These are phyloP conservation scores for Vitis vinifera DNA, from an alignment of 164 flowering plant genomes.

Conservation along the genomic window ASM3070453v1 NC_081813.1:1915001-1915500, in stretches of 20 bases:
- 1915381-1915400: slow-evolving; percentile 98
- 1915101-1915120: slow-evolving; percentile 99
- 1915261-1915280: neutral
- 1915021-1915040: slow-evolving; percentile 99
- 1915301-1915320: slow-evolving; percentile 85
- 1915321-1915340: slow-evolving; percentile 99
- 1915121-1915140: slow-evolving; percentile 99
- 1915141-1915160: slow-evolving; percentile 97
- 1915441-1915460: slow-evolving; percentile 97
- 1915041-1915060: slow-evolving; percentile 99
- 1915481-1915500: slow-evolving; percentile 71
- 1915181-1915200: slow-evolving; percentile 11
- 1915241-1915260: neutral
- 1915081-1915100: slow-evolving; percentile 91
- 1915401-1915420: slow-evolving; percentile 99
- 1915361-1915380: slow-evolving; percentile 99
- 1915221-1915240: neutral
- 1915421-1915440: slow-evolving; percentile 99
- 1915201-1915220: neutral
- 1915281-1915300: neutral
- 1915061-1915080: slow-evolving; percentile 90
- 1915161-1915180: slow-evolving; percentile 84
- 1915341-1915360: slow-evolving; percentile 91
- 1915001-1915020: slow-evolving; percentile 92
- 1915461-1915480: slow-evolving; percentile 86